These are phyloP conservation scores for Rhypophila decipiens DNA, from an alignment of 495 filamentous ascomycete species.

Conservation along the genomic window DNA sequence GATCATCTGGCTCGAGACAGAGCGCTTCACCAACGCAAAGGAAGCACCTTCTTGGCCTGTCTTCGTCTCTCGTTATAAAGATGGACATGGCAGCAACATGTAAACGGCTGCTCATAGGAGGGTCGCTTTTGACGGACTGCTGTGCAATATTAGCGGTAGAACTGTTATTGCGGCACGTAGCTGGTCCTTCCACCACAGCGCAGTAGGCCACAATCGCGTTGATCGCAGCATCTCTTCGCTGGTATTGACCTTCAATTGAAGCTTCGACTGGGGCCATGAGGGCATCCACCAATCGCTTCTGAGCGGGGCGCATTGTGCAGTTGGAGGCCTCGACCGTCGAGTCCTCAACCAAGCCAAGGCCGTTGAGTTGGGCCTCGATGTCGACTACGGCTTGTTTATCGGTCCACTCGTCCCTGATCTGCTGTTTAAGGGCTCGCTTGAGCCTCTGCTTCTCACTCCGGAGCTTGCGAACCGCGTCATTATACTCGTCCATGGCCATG, in stretches of 20 bases:
- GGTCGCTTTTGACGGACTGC: slow-evolving; percentile 1
- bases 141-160: neutral
- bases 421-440: slow-evolving; percentile 1
- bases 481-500: neutral
- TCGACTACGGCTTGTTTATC: slow-evolving; percentile 5
- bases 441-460: slow-evolving; percentile 4
- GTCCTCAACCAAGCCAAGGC: slow-evolving; percentile 6
- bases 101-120: neutral
- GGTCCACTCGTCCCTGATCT: slow-evolving; percentile 8
- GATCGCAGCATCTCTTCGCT: slow-evolving; percentile 6
- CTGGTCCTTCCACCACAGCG: slow-evolving; percentile 4
- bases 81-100: slow-evolving; percentile 5
- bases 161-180: slow-evolving; percentile 3
- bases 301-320: slow-evolving; percentile 1
- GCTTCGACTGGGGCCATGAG: slow-evolving; percentile 5
- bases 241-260: slow-evolving; percentile 2
- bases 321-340: neutral
- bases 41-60: slow-evolving; percentile 7
- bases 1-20: slow-evolving; percentile 4
- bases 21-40: slow-evolving; percentile 4
- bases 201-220: slow-evolving; percentile 1
- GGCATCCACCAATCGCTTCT: slow-evolving; percentile 4
- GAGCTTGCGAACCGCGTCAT: slow-evolving; percentile 1
- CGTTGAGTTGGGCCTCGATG: slow-evolving; percentile 2
- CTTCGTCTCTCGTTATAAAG: slow-evolving; percentile 4